Percentiles rank a stretch among this genome's conserved stretches.
Conservation (phyloP, 495 filamentous ascomycete species). For the Hypoxylon perforatum region DNA sequence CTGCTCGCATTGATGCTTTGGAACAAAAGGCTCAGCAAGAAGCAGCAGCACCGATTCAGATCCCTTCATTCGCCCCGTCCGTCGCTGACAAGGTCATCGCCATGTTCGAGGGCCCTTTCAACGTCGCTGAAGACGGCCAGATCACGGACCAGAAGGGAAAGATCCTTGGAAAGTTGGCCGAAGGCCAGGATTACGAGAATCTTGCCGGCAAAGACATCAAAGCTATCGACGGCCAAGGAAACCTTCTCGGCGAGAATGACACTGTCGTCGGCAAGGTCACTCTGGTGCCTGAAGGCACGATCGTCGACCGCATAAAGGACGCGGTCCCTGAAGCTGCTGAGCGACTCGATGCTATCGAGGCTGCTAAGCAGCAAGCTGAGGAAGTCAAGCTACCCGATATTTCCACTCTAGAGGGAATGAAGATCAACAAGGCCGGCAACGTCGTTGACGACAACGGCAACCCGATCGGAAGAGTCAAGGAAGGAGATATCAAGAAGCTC, state of each 20-base stretch:
- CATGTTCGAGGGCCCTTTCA: conserved; percentile 48
- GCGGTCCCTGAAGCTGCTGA: conserved; percentile 66
- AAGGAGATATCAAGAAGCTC: conserved; percentile 75
- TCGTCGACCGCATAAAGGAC: conserved; percentile 39
- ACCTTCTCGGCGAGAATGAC: conserved; percentile 76
- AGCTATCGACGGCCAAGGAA: conserved; percentile 76
- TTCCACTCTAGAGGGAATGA: conserved; percentile 71
- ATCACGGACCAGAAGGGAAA: conserved; percentile 75
- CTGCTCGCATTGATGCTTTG: conserved; percentile 43
- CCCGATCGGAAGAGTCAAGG: conserved; percentile 73
- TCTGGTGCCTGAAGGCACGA: conserved; percentile 60
- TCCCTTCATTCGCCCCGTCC: conserved; percentile 37
- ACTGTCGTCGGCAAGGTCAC: conserved; percentile 72
- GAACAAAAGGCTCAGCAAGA: conserved; percentile 70
- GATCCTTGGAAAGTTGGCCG: conserved; percentile 72
- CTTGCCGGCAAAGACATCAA: conserved; percentile 76
- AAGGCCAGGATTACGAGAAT: conserved; percentile 71
- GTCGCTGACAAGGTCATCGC: conserved; percentile 40
- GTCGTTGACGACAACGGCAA: conserved; percentile 77
- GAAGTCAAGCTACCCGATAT: conserved; percentile 62
- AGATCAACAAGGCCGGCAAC: conserved; percentile 82
- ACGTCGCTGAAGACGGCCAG: conserved; percentile 69
- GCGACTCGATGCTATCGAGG: conserved; percentile 57
- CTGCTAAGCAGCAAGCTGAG: conserved; percentile 67
- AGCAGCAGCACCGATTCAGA: conserved; percentile 61